These are phyloP conservation scores for Colletotrichum orbiculare DNA, from an alignment of 2,329 filamentous ascomycete species.

Conservation along the genomic window DNA sequence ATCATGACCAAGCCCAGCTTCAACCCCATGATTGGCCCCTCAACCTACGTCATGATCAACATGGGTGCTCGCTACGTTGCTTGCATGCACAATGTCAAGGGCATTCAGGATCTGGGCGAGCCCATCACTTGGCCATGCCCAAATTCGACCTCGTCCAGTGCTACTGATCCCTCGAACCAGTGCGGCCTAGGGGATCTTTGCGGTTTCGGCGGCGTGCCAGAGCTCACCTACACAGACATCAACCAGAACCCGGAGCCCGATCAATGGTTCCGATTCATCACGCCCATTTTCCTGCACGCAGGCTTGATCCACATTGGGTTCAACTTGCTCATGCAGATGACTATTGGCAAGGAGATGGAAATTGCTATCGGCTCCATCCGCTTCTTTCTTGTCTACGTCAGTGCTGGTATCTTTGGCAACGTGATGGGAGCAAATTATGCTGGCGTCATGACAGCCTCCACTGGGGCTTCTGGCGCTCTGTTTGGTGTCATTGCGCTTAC, in stretches of 20 bases:
- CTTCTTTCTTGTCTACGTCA: conserved; percentile 90
- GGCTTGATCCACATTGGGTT: conserved; percentile 95
- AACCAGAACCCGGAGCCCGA: conserved; percentile 74
- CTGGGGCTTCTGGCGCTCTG: conserved; percentile 88
- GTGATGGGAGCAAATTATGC: conserved; percentile 96
- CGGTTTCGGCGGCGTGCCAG: conserved; percentile 81
- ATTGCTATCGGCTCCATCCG: conserved; percentile 87
- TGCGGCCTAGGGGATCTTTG: conserved; percentile 86
- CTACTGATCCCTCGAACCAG: conserved; percentile 56
- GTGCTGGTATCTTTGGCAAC: conserved; percentile 93
- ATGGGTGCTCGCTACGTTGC: conserved; percentile 94
- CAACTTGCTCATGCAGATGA: conserved; percentile 92
- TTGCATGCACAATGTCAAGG: conserved; percentile 89
- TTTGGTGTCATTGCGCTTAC: conserved; percentile 93
- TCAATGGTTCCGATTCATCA: conserved; percentile 97
- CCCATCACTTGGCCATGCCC: conserved; percentile 81
- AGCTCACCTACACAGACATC: conserved; percentile 68
- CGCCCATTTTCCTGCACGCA: conserved; percentile 94
- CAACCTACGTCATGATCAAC: conserved; percentile 89
- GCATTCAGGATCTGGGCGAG: conserved; percentile 65
- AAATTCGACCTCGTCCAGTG: conserved; percentile 73
- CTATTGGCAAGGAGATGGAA: conserved; percentile 93
- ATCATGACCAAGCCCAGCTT: conserved; percentile 86
- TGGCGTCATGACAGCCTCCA: conserved; percentile 81
- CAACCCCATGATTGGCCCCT: conserved; percentile 98